These are phyloP conservation scores for Zalerion maritima DNA, from an alignment of 495 filamentous ascomycete genomes.

Conservation along the genomic window DNA sequence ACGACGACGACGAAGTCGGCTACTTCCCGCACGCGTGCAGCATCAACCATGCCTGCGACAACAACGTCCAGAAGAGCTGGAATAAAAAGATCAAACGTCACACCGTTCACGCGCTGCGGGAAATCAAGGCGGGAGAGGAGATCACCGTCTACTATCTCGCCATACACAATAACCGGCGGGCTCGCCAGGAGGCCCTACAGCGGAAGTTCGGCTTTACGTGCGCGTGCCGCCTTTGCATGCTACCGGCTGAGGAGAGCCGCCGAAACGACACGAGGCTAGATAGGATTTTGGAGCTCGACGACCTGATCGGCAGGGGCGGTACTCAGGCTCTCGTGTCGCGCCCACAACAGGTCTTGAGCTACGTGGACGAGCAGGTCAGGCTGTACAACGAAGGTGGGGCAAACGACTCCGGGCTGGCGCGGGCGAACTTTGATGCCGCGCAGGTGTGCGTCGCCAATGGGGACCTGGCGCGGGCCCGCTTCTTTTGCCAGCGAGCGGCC, in stretches of 20 bases:
- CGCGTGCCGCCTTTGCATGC: conserved; percentile 17
- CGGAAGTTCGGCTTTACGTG: conserved; percentile 20
- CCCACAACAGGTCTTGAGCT: conserved; percentile 7
- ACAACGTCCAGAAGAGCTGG: conserved; percentile 22
- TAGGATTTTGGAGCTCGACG: conserved; percentile 10
- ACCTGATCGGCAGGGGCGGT: conserved; percentile 7
- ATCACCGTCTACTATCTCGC: conserved; percentile 22
- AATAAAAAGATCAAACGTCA: conserved; percentile 12
- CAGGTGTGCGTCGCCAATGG: conserved; percentile 19
- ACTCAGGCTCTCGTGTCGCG: conserved; percentile 2
- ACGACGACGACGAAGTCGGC: conserved; percentile 5
- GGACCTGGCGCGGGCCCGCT: conserved; percentile 20
- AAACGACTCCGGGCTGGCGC: conserved; percentile 9
- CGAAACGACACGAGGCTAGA: conserved; percentile 14
- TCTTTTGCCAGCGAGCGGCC: conserved; percentile 19
- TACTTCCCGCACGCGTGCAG: conserved; percentile 19
- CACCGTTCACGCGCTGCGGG: conserved; percentile 19
- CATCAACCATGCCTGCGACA: conserved; percentile 24
- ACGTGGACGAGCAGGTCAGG: conserved; percentile 7
- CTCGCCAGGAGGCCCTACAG: conserved; percentile 11
- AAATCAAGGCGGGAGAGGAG: conserved; percentile 21
- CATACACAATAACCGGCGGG: conserved; percentile 5
- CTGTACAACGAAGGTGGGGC: conserved; percentile 9
- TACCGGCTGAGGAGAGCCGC: conserved; percentile 12
- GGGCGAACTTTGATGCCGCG: conserved; percentile 16